Base-by-base conservation (phyloP, 2,329 filamentous ascomycete genomes). In the Phialophora tarda region DNA sequence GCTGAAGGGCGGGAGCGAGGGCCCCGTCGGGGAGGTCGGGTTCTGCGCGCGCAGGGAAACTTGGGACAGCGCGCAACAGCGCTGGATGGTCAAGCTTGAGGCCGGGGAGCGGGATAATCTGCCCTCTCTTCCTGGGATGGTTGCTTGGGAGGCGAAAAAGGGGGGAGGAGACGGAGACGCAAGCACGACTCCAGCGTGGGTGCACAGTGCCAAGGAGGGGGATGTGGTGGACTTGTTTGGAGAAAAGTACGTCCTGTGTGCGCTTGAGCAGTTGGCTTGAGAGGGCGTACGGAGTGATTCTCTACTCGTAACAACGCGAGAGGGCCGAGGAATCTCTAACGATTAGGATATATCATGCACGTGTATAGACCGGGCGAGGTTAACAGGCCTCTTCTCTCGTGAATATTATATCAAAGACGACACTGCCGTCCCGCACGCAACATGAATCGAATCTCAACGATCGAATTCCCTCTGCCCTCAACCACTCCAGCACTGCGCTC, bases 211-310 rank as follows among this genome's bases (percentile, higher is more conserved):
- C 55, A 63, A 59, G 47, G 59, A 58, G 34, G 64, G 64, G 11
- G 64, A 66, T 38, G 17, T 44, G 8, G 59, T 66, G 12, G 54
- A 66, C 0, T 8, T 48, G n/a, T 66, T 66, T 23, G 64, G 64
- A 48, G 54, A 34, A 38, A 34, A 59, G 28, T 63, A 66, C 48
- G 41, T 62, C 8, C 41, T 66, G 26, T 66, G 59, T 21, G 64
- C 64, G 3, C 56, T 66, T 38, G 59, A 66, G 54, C 32, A 38
- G 51, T 44, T 62, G 47, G 28, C 4, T 50, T 60, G 21, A 50
- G 17, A 5, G 14, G 4, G 38, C 26, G 26, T 26, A 3, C 26
- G 26, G 2, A 26, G 26, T 26, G 26, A 4, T 41, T 0, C 30
- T 30, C 30, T 8, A 30, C 30, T 30, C 8, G 30, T 10, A 1